phyloP scores from a whole-genome alignment of 495 filamentous ascomycete species.

The Penicillium lividum region DNA sequence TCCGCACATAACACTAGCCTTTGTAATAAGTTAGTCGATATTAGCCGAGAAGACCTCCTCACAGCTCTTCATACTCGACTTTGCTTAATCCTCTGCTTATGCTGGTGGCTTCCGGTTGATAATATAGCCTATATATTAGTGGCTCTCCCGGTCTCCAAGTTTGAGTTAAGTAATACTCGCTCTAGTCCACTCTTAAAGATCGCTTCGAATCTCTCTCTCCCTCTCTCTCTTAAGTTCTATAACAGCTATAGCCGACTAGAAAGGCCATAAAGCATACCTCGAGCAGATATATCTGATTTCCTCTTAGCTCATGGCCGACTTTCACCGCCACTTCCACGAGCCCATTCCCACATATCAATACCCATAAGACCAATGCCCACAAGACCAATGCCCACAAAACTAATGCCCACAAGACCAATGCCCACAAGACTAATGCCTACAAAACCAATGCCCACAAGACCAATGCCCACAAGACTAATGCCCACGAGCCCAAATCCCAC shows the following conservation, averaged over 20 bases:
- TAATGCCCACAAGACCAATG: no score
- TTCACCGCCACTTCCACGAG: no score
- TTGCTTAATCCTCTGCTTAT: neutral
- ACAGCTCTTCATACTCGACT: neutral
- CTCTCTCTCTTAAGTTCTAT: neutral
- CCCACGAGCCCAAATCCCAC: no score
- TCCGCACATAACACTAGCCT: constrained; percentile 1
- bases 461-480: no score
- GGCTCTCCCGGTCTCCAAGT: neutral
- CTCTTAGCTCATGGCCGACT: neutral
- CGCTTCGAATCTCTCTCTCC: constrained; percentile 1
- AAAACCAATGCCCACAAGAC: neutral
- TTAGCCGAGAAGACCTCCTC: neutral
- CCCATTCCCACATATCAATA: neutral
- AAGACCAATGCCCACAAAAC: no score
- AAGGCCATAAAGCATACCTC: neutral
- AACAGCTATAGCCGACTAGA: neutral
- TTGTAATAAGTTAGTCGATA: constrained; percentile 2
- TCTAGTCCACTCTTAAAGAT: constrained; percentile 1
- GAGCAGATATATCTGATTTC: neutral
- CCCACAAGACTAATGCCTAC: neutral
- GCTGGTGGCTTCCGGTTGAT: neutral
- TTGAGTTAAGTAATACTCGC: constrained; percentile 1
- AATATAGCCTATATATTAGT: neutral
- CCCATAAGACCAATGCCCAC: no score